These are phyloP conservation scores for Durusdinium trenchii DNA, from an alignment of 73 alveolate genomes.

Conservation along the genomic window DNA sequence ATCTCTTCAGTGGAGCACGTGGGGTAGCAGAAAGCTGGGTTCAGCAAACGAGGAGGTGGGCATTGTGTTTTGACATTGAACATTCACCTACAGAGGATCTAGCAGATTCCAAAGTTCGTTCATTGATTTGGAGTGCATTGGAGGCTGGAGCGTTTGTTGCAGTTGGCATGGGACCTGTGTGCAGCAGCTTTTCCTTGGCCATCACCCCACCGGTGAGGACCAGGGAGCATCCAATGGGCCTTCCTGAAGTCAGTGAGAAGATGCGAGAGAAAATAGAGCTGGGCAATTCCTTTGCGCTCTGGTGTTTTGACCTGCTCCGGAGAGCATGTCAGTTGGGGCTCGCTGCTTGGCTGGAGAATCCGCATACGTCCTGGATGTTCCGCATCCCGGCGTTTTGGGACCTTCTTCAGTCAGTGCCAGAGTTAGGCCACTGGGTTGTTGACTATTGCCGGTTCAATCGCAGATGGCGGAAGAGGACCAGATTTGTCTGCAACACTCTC, in stretches of 20 bases:
- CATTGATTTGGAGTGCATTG: not conserved
- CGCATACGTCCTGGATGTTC: not conserved
- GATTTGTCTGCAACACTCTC: no score
- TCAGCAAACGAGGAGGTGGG: not conserved
- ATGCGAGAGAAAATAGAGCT: not conserved
- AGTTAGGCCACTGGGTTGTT: not conserved
- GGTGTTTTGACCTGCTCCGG: not conserved
- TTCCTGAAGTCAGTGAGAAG: not conserved
- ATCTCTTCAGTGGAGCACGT: not conserved
- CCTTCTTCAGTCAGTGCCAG: not conserved
- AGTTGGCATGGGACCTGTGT: not conserved
- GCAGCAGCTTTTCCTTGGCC: not conserved
- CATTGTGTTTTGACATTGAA: not conserved
- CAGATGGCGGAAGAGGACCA: not conserved
- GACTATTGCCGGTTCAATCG: not conserved
- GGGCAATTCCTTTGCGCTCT: not conserved
- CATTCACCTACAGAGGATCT: not conserved
- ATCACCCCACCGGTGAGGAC: not conserved
- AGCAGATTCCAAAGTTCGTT: not conserved
- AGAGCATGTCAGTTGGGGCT: not conserved
- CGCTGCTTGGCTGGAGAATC: not conserved
- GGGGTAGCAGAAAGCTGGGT: not conserved
- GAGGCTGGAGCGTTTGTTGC: not conserved
- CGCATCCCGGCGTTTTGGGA: not conserved
- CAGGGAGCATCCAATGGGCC: not conserved